Conservation (phyloP, 2,329 filamentous ascomycete genomes). For the Colletotrichum limetticola region DNA sequence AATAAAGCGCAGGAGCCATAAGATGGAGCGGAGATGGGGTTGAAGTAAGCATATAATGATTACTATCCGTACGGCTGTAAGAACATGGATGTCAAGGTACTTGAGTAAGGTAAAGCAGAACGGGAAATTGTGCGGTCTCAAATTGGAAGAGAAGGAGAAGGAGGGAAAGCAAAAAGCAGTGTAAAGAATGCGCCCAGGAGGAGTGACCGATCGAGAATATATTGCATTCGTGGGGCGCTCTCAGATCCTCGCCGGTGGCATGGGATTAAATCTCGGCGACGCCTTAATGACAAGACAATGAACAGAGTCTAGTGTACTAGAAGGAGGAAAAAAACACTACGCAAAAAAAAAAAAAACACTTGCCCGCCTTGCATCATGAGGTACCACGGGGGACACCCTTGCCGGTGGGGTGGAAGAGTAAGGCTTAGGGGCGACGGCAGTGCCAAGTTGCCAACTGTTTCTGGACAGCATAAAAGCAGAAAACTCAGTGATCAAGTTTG, state of each 20-base stretch:
- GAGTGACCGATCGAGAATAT: constrained; percentile 3
- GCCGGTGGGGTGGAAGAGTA: neutral
- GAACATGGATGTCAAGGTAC: neutral
- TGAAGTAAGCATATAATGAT: neutral
- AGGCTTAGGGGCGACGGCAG: neutral
- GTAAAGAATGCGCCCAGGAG: neutral
- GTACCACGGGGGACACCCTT: constrained; percentile 13
- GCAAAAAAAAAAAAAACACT: neutral
- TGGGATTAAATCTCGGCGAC: neutral
- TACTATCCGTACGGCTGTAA: neutral
- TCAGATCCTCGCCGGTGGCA: neutral
- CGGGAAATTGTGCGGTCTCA: too few relatives aligned
- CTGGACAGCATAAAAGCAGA: neutral
- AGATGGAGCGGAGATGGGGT: neutral
- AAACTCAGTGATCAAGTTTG: constrained; percentile 2
- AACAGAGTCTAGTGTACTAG: neutral
- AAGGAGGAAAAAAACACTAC: constrained; percentile 3
- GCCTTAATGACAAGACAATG: neutral
- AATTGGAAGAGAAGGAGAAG: neutral
- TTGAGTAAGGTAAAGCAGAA: neutral
- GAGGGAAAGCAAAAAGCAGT: neutral
- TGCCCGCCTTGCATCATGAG: constrained; percentile 9
- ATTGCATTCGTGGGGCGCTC: neutral
- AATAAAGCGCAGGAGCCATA: neutral
- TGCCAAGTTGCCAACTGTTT: neutral